Percentiles rank a stretch among this genome's conserved stretches.
Evolutionary conservation across 78 protist species (phyloP).

Genomic region (Corallochytrium limacisporum): DNA sequence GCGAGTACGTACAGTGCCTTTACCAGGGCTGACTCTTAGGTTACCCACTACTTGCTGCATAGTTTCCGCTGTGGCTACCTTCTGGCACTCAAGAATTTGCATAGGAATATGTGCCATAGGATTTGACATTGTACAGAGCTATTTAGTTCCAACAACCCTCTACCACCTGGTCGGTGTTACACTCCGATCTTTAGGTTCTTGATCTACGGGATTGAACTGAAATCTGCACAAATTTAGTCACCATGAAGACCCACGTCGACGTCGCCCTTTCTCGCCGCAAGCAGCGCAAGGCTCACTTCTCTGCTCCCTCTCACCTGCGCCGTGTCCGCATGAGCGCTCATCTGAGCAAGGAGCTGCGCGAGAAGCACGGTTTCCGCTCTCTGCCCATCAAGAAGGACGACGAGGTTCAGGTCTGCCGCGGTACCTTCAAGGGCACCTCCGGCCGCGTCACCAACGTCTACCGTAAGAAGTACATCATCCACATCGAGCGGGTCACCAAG

Average conservation of each 20-base stretch:
- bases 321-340: slow-evolving; percentile 85
- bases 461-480: slow-evolving; percentile 87
- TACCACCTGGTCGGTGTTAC: no score
- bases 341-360: slow-evolving; percentile 87
- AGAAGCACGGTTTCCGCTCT: slow-evolving; percentile 83
- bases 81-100: no score
- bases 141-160: no score
- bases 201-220: no score
- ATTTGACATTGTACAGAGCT: no score
- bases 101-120: no score
- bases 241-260: slow-evolving; percentile 25
- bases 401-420: slow-evolving; percentile 85
- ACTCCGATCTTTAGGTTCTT: no score
- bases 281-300: slow-evolving; percentile 96
- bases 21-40: no score
- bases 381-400: slow-evolving; percentile 98
- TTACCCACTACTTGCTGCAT: no score
- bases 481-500: slow-evolving; percentile 74
- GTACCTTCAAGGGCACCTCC: slow-evolving; percentile 65
- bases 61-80: no score
- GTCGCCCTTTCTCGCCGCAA: slow-evolving; percentile 87
- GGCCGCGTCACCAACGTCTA: slow-evolving; percentile 78
- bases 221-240: background rate
- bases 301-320: slow-evolving; percentile 86
- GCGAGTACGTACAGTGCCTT: no score